These are phyloP conservation scores for thale cress (Arabidopsis thaliana) DNA, from an alignment of 345 rosid species.

Conservation along the genomic window DNA sequence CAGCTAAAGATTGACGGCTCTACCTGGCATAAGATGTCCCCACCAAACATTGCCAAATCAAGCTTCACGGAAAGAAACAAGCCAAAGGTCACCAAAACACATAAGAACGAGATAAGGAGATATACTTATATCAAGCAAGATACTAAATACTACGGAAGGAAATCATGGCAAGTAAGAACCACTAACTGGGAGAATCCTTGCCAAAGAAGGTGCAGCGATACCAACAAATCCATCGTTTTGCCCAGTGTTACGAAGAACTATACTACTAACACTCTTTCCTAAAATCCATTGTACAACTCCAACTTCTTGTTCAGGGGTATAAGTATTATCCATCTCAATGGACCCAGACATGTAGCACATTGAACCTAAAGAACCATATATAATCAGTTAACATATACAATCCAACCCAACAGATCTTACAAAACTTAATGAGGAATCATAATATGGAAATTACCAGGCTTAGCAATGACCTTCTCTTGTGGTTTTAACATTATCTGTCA, in stretches of 20 bases:
- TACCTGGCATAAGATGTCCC: slow-evolving; percentile 97
- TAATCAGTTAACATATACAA: not conserved
- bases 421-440: not conserved
- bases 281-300: slow-evolving; percentile 96
- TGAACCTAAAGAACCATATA: slow-evolving; percentile 55
- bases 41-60: slow-evolving; percentile 92
- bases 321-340: slow-evolving; percentile 85
- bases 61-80: slow-evolving; percentile 52
- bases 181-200: slow-evolving; percentile 96
- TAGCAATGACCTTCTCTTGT: slow-evolving; percentile 81
- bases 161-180: slow-evolving; percentile 31
- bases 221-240: slow-evolving; percentile 85
- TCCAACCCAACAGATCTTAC: not conserved
- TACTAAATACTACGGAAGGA: not conserved
- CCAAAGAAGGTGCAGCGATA: slow-evolving; percentile 92
- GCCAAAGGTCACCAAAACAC: slow-evolving; percentile 19
- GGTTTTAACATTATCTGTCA: slow-evolving; percentile 92
- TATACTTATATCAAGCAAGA: too few species aligned
- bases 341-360: slow-evolving; percentile 98
- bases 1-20: slow-evolving; percentile 10
- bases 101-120: slow-evolving; percentile 7
- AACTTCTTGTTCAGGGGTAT: slow-evolving; percentile 84
- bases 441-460: slow-evolving; percentile 64
- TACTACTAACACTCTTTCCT: slow-evolving; percentile 82
- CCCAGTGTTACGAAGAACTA: slow-evolving; percentile 74